Evolutionary conservation across 108 stramenopile genomes (phyloP).

Genomic region (Tribonema minus): DNA sequence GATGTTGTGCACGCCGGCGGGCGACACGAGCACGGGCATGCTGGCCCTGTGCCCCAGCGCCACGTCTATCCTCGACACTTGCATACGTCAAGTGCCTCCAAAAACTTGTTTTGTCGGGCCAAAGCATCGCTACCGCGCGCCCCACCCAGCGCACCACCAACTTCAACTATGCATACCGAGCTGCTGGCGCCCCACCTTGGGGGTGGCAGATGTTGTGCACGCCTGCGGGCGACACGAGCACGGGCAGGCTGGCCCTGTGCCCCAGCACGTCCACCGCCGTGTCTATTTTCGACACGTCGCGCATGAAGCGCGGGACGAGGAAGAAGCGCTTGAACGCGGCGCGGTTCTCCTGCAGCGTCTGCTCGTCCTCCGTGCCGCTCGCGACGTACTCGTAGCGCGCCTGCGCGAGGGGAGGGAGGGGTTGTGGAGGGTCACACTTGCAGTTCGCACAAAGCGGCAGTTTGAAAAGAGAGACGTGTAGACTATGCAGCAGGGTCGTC

Average conservation of each 20-base stretch:
- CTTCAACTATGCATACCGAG: too few relatives aligned
- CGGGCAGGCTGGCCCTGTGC: conserved; percentile 17
- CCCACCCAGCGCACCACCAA: too few relatives aligned
- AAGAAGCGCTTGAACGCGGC: conserved; percentile 39
- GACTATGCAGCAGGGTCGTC: neutral
- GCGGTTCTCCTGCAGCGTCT: conserved; percentile 43
- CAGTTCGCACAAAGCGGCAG: neutral
- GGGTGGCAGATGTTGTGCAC: conserved; percentile 35
- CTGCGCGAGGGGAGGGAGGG: conserved; percentile 18
- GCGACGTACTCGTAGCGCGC: conserved; percentile 43
- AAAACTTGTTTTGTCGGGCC: too few relatives aligned
- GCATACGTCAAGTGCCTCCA: too few relatives aligned
- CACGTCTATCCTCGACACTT: too few relatives aligned
- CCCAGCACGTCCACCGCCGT: conserved; percentile 13
- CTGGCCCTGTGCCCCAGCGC: too few relatives aligned
- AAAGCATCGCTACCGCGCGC: too few relatives aligned
- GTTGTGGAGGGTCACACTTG: neutral
- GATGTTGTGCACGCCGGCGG: conserved; percentile 42
- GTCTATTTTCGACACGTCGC: conserved; percentile 31
- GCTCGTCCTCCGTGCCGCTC: conserved; percentile 45
- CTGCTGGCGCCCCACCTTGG: too few relatives aligned
- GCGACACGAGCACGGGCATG: conserved; percentile 38
- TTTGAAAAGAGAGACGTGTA: neutral
- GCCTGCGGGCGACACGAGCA: conserved; percentile 42
- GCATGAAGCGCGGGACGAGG: conserved; percentile 23